Base-by-base conservation (phyloP, 352 stramenopile species). In the Phytophthora colocasiae region DNA sequence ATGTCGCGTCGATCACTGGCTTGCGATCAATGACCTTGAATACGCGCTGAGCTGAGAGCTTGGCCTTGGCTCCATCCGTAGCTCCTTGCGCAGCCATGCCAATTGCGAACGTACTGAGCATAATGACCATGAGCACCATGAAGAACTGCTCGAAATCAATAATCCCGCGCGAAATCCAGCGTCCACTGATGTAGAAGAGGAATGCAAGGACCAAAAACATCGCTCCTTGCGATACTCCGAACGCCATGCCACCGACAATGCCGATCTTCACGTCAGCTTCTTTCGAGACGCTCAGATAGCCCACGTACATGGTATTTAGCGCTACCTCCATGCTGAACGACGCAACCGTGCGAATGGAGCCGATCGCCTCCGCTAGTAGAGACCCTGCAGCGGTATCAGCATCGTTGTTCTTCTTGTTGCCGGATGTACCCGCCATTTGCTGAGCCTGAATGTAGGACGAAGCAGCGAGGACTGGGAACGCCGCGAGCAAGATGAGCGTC, bases 131-230 rank as follows among this genome's bases (percentile, higher is more conserved):
- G 9, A 96, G 62, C 29, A 87, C 81, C 64, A 85, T 86, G 51
- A 94, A 83, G 50, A 95, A 79, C 32, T 89, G 65, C 46, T 90
- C 63, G 52, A 95, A 95, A n/a, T 70, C 78, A 41, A 91, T 75
- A 34, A 76, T 78, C 11, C 63, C 70, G 17, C 86, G 50, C 12
- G 58, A 73, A 14, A 94, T 85, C 63, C 86, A 80, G 17, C 61
- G 76, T 19, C 74, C 79, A 19, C 80, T 89, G 36, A 87, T 71
- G 71, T 75, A 96, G 58, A 96, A 97, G 26, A 93, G 71, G 24
- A 96, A 76, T 0, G 76, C 85, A 32, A 92, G 72, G 1, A 77
- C 66, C 34, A 81, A 59, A 27, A 95, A 90, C 66, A 87, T 90
- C 10, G 92, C 69, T 31, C 83, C 70, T 49, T 95, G 83, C 1